Evolutionary conservation across 192 early-diverging fungal species (phyloP).

Genomic region (Gigaspora rosea): DNA sequence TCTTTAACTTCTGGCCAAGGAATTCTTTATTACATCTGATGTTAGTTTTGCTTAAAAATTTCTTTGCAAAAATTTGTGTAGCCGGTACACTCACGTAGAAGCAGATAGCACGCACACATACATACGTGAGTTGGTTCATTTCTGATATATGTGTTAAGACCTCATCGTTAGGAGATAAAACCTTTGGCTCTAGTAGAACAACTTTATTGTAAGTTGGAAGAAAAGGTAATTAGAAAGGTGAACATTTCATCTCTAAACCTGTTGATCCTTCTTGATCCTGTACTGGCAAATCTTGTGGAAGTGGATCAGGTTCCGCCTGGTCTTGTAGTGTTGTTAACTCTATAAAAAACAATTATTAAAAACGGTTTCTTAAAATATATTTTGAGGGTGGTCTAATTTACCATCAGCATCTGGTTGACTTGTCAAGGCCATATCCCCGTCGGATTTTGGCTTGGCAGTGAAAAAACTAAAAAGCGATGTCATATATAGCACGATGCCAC

Average conservation of each 20-base stretch:
- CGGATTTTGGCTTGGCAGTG: conserved; percentile 6
- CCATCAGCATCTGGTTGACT: background rate
- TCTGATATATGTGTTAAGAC: background rate
- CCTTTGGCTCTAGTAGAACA: background rate
- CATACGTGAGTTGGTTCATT: conserved; percentile 3
- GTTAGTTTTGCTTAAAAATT: background rate
- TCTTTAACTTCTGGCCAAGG: background rate
- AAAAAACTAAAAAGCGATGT: background rate
- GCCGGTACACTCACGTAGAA: too few species aligned
- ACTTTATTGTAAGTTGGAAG: background rate
- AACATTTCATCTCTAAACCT: background rate
- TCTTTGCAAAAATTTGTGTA: background rate
- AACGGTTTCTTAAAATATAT: background rate
- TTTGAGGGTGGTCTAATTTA: background rate
- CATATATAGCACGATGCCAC: background rate
- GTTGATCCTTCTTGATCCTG: too few species aligned
- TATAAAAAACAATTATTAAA: too few species aligned
- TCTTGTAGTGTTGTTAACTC: too few species aligned
- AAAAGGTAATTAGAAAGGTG: background rate
- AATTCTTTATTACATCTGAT: background rate
- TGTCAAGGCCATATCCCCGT: background rate
- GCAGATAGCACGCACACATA: background rate
- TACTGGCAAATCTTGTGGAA: too few species aligned
- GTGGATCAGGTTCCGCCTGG: too few species aligned
- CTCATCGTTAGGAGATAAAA: background rate